A percentile compares a stretch with the other conserved stretches of the same genome.
Evolutionary conservation across 768 basidiomycete genomes (phyloP).

Genomic region (Pleurotus citrinopileatus): DNA sequence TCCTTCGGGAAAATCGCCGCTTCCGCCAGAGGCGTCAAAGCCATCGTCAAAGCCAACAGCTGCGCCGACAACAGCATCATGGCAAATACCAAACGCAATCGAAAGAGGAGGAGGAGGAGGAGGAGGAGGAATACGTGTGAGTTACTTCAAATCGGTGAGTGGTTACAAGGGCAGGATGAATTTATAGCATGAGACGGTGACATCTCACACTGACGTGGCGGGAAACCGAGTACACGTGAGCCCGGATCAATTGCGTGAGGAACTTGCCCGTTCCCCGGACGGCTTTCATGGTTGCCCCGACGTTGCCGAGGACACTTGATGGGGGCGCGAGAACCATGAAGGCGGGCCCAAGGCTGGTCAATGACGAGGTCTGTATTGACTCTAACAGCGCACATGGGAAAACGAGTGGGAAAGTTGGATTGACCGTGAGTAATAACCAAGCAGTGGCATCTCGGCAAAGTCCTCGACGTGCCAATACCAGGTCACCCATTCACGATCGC

Average conservation of each 20-base stretch:
- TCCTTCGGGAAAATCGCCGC: conserved; percentile 48
- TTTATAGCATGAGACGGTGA: not conserved
- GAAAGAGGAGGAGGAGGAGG: not conserved
- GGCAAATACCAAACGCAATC: not conserved
- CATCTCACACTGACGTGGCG: conserved; percentile 13
- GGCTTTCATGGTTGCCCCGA: not conserved
- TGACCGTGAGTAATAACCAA: too few relatives aligned
- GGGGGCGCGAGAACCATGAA: not conserved
- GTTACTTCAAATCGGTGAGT: not conserved
- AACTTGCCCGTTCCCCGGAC: not conserved
- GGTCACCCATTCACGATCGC: too few relatives aligned
- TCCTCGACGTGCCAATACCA: too few relatives aligned
- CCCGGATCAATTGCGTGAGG: not conserved
- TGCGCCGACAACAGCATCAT: conserved; percentile 10
- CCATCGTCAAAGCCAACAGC: conserved; percentile 6
- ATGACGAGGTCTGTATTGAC: too few relatives aligned
- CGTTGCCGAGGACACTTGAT: not conserved
- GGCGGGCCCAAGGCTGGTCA: not conserved
- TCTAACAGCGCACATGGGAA: too few relatives aligned
- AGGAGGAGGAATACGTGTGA: not conserved
- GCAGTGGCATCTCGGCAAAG: too few relatives aligned
- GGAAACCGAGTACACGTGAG: too few relatives aligned
- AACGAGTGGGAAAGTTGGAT: too few relatives aligned
- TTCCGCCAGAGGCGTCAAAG: conserved; percentile 36
- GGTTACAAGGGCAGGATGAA: not conserved